Evolutionary conservation across 2,329 filamentous ascomycete species (phyloP).

Genomic region (Monosporascus sp.): DNA sequence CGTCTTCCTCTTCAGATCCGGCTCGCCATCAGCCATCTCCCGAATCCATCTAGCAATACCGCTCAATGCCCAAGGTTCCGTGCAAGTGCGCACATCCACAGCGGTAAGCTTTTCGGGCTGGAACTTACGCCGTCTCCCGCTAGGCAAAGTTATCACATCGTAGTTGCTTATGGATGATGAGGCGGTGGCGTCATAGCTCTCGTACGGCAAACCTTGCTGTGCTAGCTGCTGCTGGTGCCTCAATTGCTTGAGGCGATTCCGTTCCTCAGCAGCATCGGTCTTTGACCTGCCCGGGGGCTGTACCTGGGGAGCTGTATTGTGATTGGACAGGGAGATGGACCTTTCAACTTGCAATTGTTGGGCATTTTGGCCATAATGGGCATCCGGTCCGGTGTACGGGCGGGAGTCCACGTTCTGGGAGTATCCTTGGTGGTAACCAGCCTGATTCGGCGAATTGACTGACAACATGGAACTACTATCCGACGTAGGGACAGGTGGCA

Average conservation of each 20-base stretch:
- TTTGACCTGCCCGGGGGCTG: constrained; percentile 84
- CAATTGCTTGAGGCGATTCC: constrained; percentile 42
- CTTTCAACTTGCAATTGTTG: constrained; percentile 53
- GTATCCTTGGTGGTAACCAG: constrained; percentile 44
- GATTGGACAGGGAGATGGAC: constrained; percentile 78
- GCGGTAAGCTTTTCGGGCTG: constrained; percentile 77
- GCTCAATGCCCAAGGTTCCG: constrained; percentile 89
- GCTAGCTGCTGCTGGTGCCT: constrained; percentile 51
- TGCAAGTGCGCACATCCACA: constrained; percentile 77
- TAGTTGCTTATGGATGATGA: constrained; percentile 56
- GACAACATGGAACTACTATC: constrained; percentile 54
- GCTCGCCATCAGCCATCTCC: constrained; percentile 84
- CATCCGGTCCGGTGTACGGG: constrained; percentile 42
- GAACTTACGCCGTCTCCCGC: constrained; percentile 76
- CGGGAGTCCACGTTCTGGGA: constrained; percentile 45
- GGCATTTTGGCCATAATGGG: constrained; percentile 40
- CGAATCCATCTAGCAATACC: constrained; percentile 83
- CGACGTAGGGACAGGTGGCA: constrained; percentile 57
- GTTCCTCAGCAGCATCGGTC: constrained; percentile 80
- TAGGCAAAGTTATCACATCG: constrained; percentile 79
- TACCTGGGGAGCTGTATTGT: constrained; percentile 74
- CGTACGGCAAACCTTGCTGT: constrained; percentile 47
- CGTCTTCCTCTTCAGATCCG: constrained; percentile 77
- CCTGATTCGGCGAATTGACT: constrained; percentile 40
- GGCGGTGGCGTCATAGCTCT: constrained; percentile 53